phyloP scores from a whole-genome alignment of 768 basidiomycete genomes.

The Pholiota microspora region DNA sequence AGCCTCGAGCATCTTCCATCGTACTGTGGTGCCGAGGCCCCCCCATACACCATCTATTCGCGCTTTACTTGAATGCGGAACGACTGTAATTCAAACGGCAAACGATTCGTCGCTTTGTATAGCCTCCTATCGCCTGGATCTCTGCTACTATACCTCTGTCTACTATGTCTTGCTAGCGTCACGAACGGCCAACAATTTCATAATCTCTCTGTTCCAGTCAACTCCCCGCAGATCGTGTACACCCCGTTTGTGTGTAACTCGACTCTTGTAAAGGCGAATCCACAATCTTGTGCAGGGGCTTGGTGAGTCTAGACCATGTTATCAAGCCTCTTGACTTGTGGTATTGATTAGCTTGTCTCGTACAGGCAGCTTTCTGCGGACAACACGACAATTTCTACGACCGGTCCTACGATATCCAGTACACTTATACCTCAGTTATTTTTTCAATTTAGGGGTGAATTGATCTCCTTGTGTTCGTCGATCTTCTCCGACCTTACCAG shows the following conservation, averaged over 20 bases:
- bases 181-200: constrained; percentile 17
- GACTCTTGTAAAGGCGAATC: constrained; percentile 19
- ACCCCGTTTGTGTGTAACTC: constrained; percentile 46
- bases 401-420: constrained; percentile 40
- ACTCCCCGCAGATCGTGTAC: constrained; percentile 40
- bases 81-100: background rate
- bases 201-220: constrained; percentile 38
- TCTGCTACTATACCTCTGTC: background rate
- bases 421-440: constrained; percentile 57
- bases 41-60: background rate
- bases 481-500: background rate
- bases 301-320: constrained; percentile 34
- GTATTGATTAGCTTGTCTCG: constrained; percentile 2
- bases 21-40: background rate
- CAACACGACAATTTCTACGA: constrained; percentile 8
- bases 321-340: background rate
- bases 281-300: constrained; percentile 35
- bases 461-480: background rate
- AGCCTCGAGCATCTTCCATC: background rate
- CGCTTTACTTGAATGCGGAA: constrained; percentile 7
- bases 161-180: constrained; percentile 11
- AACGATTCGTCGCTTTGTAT: background rate
- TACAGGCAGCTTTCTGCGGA: constrained; percentile 26
- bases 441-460: constrained; percentile 50
- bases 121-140: background rate